Percentiles rank a stretch among this genome's conserved stretches.
Conservation (phyloP, 805 yeast species). For the Starmera caribaea region DNA sequence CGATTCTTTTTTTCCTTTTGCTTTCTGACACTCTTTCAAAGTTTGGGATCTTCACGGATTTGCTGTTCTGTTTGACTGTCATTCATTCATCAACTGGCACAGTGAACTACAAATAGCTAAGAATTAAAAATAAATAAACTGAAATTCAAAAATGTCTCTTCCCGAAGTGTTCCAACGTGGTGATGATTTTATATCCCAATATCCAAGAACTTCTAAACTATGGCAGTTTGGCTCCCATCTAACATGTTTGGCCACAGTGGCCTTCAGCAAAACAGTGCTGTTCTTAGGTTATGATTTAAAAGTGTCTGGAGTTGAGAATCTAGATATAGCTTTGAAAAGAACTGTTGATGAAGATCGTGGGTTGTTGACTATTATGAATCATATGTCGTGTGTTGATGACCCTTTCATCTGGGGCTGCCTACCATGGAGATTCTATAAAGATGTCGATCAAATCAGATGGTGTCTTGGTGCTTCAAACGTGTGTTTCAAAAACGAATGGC, state of each 20-base stretch:
- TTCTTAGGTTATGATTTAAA: constrained; percentile 55
- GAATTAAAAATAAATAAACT: neutral
- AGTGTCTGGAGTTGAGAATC: constrained; percentile 49
- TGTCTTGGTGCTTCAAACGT: constrained; percentile 89
- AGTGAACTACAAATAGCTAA: too few relatives aligned
- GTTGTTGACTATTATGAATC: constrained; percentile 81
- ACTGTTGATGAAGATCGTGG: constrained; percentile 65
- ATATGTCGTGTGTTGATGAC: constrained; percentile 86
- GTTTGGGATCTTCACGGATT: too few relatives aligned
- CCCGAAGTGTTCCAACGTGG: constrained; percentile 65
- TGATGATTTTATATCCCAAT: constrained; percentile 53
- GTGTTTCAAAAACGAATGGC: constrained; percentile 54
- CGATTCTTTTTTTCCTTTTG: too few relatives aligned
- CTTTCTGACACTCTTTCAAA: too few relatives aligned
- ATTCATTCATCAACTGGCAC: too few relatives aligned
- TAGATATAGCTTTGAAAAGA: constrained; percentile 54
- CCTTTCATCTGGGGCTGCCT: constrained; percentile 84
- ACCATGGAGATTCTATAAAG: constrained; percentile 58
- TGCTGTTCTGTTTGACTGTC: too few relatives aligned
- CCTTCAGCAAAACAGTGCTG: constrained; percentile 52
- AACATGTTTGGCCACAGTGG: constrained; percentile 58
- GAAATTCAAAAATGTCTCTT: constrained; percentile 43
- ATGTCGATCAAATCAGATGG: constrained; percentile 74
- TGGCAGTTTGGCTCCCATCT: constrained; percentile 67
- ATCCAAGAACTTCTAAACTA: constrained; percentile 44